Evolutionary conservation across 177 flowering plant species (phyloP), one percentile per base, ranked within the genome.

Genomic region (Vitis hybrid): DNA sequence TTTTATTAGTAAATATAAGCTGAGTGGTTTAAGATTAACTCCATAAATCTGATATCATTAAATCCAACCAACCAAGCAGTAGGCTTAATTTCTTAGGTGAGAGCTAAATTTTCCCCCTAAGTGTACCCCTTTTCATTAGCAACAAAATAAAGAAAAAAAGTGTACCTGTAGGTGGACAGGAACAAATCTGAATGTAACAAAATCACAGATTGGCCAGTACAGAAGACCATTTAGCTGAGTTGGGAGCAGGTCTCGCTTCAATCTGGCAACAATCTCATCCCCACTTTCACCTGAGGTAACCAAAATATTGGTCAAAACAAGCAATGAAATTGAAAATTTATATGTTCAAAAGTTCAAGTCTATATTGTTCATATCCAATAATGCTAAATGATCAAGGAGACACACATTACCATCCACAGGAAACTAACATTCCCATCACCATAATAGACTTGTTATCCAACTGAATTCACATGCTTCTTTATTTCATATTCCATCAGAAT

Each of bases 151-250:
- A 52, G 15, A 50, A 60, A 55, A 56, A 18, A 17, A 26, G 30
- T 26, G 5, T 73, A 82, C 87, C 82, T 83, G 87, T 19, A 83
- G 71, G 60, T 80, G 83, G 58, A 84, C 86, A 7, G 88, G 90
- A 51, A 80, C 51, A 56, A 79, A 77, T 60, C 76, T 86, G 76
- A 64, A 85, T 1, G 84, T 88, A 14, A 85, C 52, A 67, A 85
- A 88, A 78, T 88, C 91, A 72, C 91, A 89, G 12, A 76, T 3
- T 2, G 91, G 88, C 93, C 91, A 85, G 66, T 69, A 89, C 52
- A 80, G 11, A 45, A 80, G 76, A 64, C 89, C 89, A 68, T 67
- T 85, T 19, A 61, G 23, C 71, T 87, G 56, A 49, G 92, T 87
- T 4, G 90, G 90, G 15, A 85, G 72, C 67, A 88, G 67, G 68